A percentile compares a stretch with the other conserved stretches of the same genome.
These are phyloP conservation scores for Neonectria sp. DNA, from an alignment of 2,329 filamentous ascomycete genomes.

Conservation along the genomic window DNA sequence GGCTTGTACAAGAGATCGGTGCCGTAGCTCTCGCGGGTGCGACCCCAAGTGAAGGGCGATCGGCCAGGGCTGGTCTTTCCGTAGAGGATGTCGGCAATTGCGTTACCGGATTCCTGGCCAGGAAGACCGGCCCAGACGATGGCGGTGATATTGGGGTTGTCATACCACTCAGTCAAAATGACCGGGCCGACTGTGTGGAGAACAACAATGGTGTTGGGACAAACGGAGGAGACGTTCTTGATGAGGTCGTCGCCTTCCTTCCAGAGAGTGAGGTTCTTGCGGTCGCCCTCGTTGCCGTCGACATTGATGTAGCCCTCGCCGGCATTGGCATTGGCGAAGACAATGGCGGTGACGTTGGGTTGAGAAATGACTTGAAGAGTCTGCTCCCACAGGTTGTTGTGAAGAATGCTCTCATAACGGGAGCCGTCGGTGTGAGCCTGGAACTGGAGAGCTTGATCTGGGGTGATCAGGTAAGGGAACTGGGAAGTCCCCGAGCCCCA, in stretches of 20 bases:
- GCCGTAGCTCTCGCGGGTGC: slow-evolving; percentile 77
- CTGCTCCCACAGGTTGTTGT: slow-evolving; percentile 74
- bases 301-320: slow-evolving; percentile 91
- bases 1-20: slow-evolving; percentile 76
- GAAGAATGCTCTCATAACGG: slow-evolving; percentile 76
- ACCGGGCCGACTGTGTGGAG: slow-evolving; percentile 90
- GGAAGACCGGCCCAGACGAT: slow-evolving; percentile 88
- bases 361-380: slow-evolving; percentile 73
- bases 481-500: slow-evolving; percentile 85
- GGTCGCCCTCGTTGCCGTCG: slow-evolving; percentile 88
- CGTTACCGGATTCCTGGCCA: slow-evolving; percentile 87
- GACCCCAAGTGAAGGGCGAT: slow-evolving; percentile 85
- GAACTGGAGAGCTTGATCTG: slow-evolving; percentile 77
- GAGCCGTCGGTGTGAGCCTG: slow-evolving; percentile 73
- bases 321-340: slow-evolving; percentile 90
- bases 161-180: slow-evolving; percentile 80
- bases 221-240: slow-evolving; percentile 81
- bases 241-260: slow-evolving; percentile 85
- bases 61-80: slow-evolving; percentile 85
- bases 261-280: slow-evolving; percentile 95
- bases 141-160: slow-evolving; percentile 84
- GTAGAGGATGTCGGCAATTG: slow-evolving; percentile 87
- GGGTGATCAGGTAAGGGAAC: slow-evolving; percentile 83
- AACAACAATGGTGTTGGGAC: slow-evolving; percentile 92
- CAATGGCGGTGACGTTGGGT: slow-evolving; percentile 79